Evolutionary conservation across 2,329 filamentous ascomycete genomes (phyloP).

Genomic region (Aureobasidium subglaciale): DNA sequence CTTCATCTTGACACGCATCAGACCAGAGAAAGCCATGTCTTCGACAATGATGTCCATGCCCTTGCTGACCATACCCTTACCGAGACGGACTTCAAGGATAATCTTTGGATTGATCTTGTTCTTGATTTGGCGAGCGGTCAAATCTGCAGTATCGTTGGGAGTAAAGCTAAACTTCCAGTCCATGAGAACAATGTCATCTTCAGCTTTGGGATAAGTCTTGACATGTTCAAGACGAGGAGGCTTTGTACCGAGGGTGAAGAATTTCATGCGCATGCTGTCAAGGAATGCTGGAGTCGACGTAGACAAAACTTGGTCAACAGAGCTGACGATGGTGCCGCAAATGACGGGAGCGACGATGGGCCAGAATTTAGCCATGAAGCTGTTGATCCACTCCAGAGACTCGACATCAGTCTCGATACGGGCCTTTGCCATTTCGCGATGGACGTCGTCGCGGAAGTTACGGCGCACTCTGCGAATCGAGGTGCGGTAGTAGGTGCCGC

Average conservation of each 20-base stretch:
- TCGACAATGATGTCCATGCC: conserved; percentile 96
- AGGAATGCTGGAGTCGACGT: conserved; percentile 86
- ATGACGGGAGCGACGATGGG: conserved; percentile 95
- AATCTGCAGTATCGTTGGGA: conserved; percentile 84
- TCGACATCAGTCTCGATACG: conserved; percentile 85
- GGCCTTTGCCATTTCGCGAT: conserved; percentile 79
- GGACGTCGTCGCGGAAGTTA: conserved; percentile 92
- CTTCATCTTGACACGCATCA: conserved; percentile 97
- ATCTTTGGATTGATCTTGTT: conserved; percentile 97
- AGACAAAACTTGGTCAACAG: conserved; percentile 92
- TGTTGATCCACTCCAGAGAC: conserved; percentile 98
- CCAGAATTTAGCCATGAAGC: conserved; percentile 98
- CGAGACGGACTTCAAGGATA: conserved; percentile 86
- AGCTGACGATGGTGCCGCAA: conserved; percentile 83
- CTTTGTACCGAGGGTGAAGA: conserved; percentile 89
- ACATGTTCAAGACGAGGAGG: conserved; percentile 95
- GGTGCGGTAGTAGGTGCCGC: conserved; percentile 93
- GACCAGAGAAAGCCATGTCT: conserved; percentile 90
- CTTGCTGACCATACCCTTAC: conserved; percentile 95
- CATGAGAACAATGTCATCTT: conserved; percentile 95
- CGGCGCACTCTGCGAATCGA: conserved; percentile 87
- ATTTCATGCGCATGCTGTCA: conserved; percentile 88
- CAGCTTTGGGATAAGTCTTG: conserved; percentile 92
- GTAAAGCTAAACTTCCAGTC: conserved; percentile 99
- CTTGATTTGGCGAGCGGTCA: conserved; percentile 83